Conservation (phyloP, 495 filamentous ascomycete genomes). For the Penicillium samsonianum region DNA sequence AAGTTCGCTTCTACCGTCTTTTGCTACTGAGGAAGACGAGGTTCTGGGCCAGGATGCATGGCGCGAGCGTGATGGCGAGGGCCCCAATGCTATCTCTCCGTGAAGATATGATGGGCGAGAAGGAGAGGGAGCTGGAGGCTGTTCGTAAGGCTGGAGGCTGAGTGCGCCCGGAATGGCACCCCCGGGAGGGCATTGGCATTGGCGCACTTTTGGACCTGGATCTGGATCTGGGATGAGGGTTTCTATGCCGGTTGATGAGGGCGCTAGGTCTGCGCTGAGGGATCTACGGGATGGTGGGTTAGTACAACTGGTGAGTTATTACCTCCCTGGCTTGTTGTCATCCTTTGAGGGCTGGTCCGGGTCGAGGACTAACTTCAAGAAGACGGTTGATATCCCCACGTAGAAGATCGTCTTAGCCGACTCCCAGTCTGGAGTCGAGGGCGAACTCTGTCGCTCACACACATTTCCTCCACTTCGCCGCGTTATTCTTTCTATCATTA, state of each 20-base stretch:
- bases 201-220: conserved; percentile 56
- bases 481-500: conserved; percentile 90
- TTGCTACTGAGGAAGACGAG: conserved; percentile 70
- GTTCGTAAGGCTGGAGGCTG: conserved; percentile 80
- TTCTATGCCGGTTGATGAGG: conserved; percentile 68
- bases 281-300: conserved; percentile 59
- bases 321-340: too few species aligned
- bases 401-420: conserved; percentile 78
- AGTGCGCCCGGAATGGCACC: conserved; percentile 73
- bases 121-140: conserved; percentile 75
- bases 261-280: conserved; percentile 65
- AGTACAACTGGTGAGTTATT: conserved; percentile 74
- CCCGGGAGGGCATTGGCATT: conserved; percentile 53
- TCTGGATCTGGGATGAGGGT: conserved; percentile 56
- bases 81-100: conserved; percentile 25
- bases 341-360: too few species aligned
- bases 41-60: conserved; percentile 69
- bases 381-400: conserved; percentile 63
- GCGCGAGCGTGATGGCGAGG: conserved; percentile 71
- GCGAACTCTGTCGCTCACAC: conserved; percentile 52
- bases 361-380: conserved; percentile 31
- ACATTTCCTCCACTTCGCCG: conserved; percentile 80
- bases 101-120: conserved; percentile 79
- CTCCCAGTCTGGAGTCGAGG: conserved; percentile 49
- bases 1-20: conserved; percentile 82